Base-by-base conservation (phyloP, 108 stramenopile species). In the Bacterosira constricta region DNA sequence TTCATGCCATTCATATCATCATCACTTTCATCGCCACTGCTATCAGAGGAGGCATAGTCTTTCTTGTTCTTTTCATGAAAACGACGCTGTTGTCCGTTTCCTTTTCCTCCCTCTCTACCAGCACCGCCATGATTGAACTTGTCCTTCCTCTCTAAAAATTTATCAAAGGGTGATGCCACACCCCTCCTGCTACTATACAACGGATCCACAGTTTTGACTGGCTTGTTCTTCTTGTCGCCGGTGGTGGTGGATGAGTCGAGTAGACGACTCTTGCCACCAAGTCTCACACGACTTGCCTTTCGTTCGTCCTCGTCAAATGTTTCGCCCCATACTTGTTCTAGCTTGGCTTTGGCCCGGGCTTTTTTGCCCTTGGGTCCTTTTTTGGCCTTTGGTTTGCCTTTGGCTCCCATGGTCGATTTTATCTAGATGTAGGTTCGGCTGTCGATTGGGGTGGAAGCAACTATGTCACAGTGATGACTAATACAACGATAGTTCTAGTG, bases 261-360 rank as follows among this genome's bases (percentile, higher is more conserved):
- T 34, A 86, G 63, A 30, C 87, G 83, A 58, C 88, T 88, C 36
- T 86, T 90, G 11, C 88, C 87, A 13, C 44, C 44, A n/a, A n/a
- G n/a, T 49, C 84, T 53, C n/a, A 52, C 35, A 12, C 69, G 36
- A 30, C 56, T 46, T 9, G 82, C 67, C 62, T 75, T 37, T 4
- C 60, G 56, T 2, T 74, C 83, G 17, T 77, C 75, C 47, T 87
- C 83, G 41, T 83, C 83, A 42, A 71, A 81, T 3, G 61, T 37
- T 77, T 94, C 90, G 1, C 93, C 93, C 93, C 93, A 94, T 50
- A 87, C 88, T 25, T 85, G 85, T 9, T 91, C 89, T 34, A 94
- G 80, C 54, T 94, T 94, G 64, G 90, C 90, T 64, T 90, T 90
- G 49, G 81, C 86, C 9, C 93, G 89, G 23, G 93, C 93, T 61